Conservation (phyloP, 2,329 filamentous ascomycete genomes). For the Diaporthe amygdali region DNA sequence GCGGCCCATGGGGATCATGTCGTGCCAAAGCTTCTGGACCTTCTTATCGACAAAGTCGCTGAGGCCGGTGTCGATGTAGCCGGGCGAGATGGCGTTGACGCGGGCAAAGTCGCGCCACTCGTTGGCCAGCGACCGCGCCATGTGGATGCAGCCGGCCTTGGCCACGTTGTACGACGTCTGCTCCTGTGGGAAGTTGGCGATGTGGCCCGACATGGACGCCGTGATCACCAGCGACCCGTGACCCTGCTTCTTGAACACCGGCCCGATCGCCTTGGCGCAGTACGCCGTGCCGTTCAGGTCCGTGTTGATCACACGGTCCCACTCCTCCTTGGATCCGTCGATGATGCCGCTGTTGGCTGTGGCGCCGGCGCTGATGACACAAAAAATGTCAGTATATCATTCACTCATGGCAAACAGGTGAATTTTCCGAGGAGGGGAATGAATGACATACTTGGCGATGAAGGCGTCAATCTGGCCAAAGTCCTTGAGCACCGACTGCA, state of each 20-base stretch:
- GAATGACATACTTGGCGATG: constrained; percentile 72
- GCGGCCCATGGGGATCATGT: constrained; percentile 76
- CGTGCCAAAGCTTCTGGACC: constrained; percentile 73
- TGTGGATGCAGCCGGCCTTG: constrained; percentile 68
- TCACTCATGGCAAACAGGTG: not conserved
- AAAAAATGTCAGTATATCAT: not conserved
- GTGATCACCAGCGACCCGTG: constrained; percentile 78
- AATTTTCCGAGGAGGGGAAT: no score
- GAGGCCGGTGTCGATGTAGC: constrained; percentile 71
- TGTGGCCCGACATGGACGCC: constrained; percentile 78
- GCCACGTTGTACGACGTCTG: constrained; percentile 77
- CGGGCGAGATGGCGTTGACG: constrained; percentile 59
- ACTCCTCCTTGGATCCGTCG: constrained; percentile 85
- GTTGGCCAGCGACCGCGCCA: constrained; percentile 57
- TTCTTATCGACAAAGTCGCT: constrained; percentile 66
- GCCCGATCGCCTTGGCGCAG: constrained; percentile 74
- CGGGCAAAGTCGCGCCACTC: constrained; percentile 67
- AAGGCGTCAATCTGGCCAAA: constrained; percentile 78
- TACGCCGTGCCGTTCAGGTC: constrained; percentile 79
- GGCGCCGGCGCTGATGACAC: constrained; percentile 58
- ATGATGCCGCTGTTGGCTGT: constrained; percentile 72
- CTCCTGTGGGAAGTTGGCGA: constrained; percentile 78
- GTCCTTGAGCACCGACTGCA: constrained; percentile 70
- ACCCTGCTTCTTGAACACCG: constrained; percentile 27
- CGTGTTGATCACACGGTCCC: constrained; percentile 77